Conservation (phyloP, 2,329 filamentous ascomycete species). For the Didymella pinodella region DNA sequence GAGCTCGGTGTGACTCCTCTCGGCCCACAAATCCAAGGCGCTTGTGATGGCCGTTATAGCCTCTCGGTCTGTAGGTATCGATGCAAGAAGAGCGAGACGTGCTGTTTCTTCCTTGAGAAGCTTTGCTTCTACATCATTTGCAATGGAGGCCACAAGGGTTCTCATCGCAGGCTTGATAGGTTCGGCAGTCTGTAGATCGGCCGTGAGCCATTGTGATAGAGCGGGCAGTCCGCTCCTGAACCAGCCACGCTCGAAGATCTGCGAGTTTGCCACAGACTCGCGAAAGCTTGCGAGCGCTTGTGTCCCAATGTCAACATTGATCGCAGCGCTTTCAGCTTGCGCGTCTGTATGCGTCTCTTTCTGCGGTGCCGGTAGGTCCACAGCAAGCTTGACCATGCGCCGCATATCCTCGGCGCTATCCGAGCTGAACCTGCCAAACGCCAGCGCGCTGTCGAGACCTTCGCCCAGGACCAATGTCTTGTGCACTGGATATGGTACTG, state of each 20-base stretch:
- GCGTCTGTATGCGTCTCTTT: constrained; percentile 46
- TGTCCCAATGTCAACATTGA: constrained; percentile 71
- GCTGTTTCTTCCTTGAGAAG: constrained; percentile 61
- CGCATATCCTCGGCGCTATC: constrained; percentile 49
- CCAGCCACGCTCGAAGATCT: constrained; percentile 78
- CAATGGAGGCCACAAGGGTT: constrained; percentile 71
- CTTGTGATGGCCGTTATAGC: constrained; percentile 62
- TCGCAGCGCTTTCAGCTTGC: constrained; percentile 43
- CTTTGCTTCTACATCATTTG: constrained; percentile 62
- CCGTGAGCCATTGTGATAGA: constrained; percentile 70
- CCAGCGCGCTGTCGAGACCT: constrained; percentile 73
- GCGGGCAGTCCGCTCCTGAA: constrained; percentile 72
- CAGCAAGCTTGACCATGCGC: constrained; percentile 62
- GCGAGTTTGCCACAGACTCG: constrained; percentile 72
- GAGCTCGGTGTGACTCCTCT: constrained; percentile 82
- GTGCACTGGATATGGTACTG: constrained; percentile 83
- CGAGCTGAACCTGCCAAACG: constrained; percentile 54
- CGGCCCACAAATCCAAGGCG: constrained; percentile 75
- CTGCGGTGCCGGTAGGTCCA: constrained; percentile 61
- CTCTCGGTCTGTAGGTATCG: constrained; percentile 52
- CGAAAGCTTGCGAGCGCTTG: constrained; percentile 73
- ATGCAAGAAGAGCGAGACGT: constrained; percentile 46
- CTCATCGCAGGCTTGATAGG: constrained; percentile 71
- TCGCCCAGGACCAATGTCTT: constrained; percentile 77
- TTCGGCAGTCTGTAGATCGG: constrained; percentile 45